phyloP scores from a whole-genome alignment of 2,329 filamentous ascomycete species.

The Exserohilum turcica region DNA sequence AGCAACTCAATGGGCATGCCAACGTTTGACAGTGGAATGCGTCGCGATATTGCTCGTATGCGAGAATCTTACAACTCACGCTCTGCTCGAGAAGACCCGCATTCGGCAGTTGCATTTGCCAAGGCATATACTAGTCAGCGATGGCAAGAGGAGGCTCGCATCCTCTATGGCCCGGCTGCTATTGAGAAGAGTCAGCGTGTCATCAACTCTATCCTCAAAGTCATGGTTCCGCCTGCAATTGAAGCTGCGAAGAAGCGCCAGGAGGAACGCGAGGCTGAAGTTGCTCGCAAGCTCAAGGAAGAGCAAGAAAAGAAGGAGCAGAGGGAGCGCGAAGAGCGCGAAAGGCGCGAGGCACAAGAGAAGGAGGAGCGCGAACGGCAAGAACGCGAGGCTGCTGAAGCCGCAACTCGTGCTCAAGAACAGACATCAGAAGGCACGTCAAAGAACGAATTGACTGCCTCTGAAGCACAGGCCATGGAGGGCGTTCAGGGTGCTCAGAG shows the following conservation, averaged over 20 bases:
- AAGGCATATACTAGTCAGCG: conserved; percentile 73
- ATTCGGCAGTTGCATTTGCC: conserved; percentile 76
- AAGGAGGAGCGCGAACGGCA: conserved; percentile 50
- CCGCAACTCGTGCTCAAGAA: conserved; percentile 45
- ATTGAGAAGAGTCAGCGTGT: conserved; percentile 73
- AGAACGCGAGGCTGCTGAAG: conserved; percentile 51
- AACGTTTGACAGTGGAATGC: conserved; percentile 40
- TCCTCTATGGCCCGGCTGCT: conserved; percentile 75
- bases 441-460: conserved; percentile 44
- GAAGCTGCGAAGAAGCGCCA: conserved; percentile 76
- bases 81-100: conserved; percentile 62
- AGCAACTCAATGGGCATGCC: conserved; percentile 47
- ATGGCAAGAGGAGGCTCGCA: conserved; percentile 87
- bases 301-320: conserved; percentile 68
- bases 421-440: conserved; percentile 22
- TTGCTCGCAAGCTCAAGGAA: conserved; percentile 64
- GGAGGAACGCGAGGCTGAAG: conserved; percentile 74
- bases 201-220: conserved; percentile 69
- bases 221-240: conserved; percentile 82
- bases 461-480: conserved; percentile 68
- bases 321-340: conserved; percentile 64
- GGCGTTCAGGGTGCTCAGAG: conserved; percentile 66
- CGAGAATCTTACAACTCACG: conserved; percentile 40
- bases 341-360: conserved; percentile 59
- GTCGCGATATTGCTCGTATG: conserved; percentile 39